Evolutionary conservation across 2,329 filamentous ascomycete genomes (phyloP).

Genomic region (Arthrocladium fulminans): DNA sequence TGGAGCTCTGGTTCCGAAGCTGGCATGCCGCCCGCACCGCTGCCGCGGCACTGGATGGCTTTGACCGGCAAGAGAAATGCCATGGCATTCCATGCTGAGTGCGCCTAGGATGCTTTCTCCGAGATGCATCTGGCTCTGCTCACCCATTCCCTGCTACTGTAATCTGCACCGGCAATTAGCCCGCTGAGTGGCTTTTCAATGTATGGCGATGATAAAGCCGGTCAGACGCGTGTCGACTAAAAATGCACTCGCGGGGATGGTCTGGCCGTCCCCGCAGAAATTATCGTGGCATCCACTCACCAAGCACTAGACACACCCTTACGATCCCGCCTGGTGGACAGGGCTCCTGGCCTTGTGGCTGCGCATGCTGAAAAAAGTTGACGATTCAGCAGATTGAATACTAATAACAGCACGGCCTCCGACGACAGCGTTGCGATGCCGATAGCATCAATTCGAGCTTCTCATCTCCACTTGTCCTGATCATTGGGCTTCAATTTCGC

Average conservation of each 20-base stretch:
- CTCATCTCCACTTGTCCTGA: neutral
- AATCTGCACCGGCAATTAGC: too few species aligned
- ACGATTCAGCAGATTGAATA: neutral
- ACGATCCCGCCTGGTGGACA: neutral
- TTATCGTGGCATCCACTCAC: neutral
- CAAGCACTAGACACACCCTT: neutral
- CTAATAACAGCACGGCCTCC: neutral
- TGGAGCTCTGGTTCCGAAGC: too few species aligned
- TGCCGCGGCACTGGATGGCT: neutral
- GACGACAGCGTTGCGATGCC: too few species aligned
- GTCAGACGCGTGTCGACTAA: too few species aligned
- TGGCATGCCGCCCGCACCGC: neutral
- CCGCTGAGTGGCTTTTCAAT: too few species aligned
- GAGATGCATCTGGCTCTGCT: too few species aligned
- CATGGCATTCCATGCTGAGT: neutral
- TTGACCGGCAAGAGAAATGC: neutral
- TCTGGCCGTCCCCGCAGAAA: neutral
- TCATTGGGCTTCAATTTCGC: neutral
- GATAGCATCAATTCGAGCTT: too few species aligned
- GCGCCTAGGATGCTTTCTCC: too few species aligned
- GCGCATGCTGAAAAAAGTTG: neutral
- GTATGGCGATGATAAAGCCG: too few species aligned
- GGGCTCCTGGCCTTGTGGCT: neutral
- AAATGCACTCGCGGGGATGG: too few species aligned
- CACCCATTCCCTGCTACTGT: neutral